Evolutionary conservation across 2,329 filamentous ascomycete species (phyloP), one percentile per base, ranked within the genome.

Genomic region (Cucurbitaria berberidis): DNA sequence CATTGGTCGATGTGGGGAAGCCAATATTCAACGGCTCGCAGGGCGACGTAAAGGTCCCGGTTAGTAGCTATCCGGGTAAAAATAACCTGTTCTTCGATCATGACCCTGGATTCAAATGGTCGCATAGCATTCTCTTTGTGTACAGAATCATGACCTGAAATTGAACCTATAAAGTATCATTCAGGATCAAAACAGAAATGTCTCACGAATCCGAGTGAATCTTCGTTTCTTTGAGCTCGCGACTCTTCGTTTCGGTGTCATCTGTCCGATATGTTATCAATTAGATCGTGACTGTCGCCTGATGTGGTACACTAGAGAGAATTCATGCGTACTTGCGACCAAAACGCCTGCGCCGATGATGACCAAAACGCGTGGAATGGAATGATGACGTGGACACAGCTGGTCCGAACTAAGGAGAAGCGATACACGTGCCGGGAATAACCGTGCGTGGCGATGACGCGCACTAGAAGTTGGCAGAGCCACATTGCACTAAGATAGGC

Each of bases 381-480:
- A 27, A 29, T 42, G 57, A 59, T 64, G 61, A 64, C 61, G 61
- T 61, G 59, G 61, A 59, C 53, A 38, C 35, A 50, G 44, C 38
- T 52, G 49, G 54, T 44, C 57, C 54, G 48, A 53, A 57, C 51
- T 62, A 52, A 63, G 59, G 61, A 48, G 59, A 62, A 39, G 48
- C 51, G 54, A 48, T 55, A 47, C 53, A 53, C 52, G 53, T 48
- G 45, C 54, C 52, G 51, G 52, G 45, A 30, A 39, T 49, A 38
- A 27, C 40, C 53, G 30, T 51, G 48, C 50, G 30, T 47, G 50
- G 50, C 53, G 48, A 51, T 57, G 57, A 53, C 57, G 45, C 44
- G 43, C 45, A 32, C 48, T 35, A 32, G 40, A 34, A 51, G 51
- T 34, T 27, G 6, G 4, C 8, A 39, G 45, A 38, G 32, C 45